Evolutionary conservation across 192 early-diverging fungal species (phyloP), one percentile per base, ranked within the genome.

Genomic region (Coemansia sp.): DNA sequence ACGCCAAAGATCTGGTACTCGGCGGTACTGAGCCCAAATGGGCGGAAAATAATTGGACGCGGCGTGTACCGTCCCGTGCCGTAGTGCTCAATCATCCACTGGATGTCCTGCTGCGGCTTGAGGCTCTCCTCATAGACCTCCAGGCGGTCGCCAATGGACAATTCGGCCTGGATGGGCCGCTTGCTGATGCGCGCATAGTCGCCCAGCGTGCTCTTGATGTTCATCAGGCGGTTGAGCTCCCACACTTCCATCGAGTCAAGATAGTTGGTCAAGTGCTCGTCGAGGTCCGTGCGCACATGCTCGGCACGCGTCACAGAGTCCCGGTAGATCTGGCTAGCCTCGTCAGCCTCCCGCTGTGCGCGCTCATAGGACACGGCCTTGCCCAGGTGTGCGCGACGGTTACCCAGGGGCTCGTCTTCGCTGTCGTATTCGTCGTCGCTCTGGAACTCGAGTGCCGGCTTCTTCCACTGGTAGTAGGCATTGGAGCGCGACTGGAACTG

Each of bases 1-100:
- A 93, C 90, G 16, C 91, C 92, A 85, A 93, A 93, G 29, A 90
- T 82, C 84, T 93, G 92, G 79, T 90, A 89, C 89, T 89, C 83
- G 27, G 87, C 88, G 22, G 87, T 75, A 62, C 92, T 90, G 53
- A 87, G 86, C 34, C 89, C 90, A 66, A 87, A 88, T 58, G 91
- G 89, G 27, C 87, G 85, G 79, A 91, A 93, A 0, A 93, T 77
- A 13, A 90, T 87, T 5, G 91, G 88, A n/a, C 86, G 86, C 36
- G 92, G 92, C 10, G 85, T 79, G 65, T 90, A 93, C 20, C 87
- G 79, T 5, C 89, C 88, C 13, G 88, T 89, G 33, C 88, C 86
- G 73, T 93, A 91, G 63, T 90, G 87, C 50, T 93, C 89, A 46
- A 93, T 90, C 44, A 88, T 87, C 78, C 87, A 92, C 63, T 92